phyloP scores from a whole-genome alignment of 1,139 yeast species.

The Taphrina deformans region DNA sequence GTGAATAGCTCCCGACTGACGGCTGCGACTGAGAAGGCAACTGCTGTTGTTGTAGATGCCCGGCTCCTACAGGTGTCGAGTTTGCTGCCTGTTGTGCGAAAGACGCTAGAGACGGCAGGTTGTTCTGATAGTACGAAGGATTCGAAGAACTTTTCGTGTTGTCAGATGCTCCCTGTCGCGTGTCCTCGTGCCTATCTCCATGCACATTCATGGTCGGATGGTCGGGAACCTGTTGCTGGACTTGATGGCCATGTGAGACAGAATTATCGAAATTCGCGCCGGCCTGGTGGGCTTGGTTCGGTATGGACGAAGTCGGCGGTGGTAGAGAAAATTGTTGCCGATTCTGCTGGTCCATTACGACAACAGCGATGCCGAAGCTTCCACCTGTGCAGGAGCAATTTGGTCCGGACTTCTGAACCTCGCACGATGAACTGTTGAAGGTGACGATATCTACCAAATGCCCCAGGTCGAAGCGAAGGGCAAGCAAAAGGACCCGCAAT shows the following conservation, averaged over 20 bases:
- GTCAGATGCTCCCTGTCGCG: not conserved
- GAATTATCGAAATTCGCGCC: constrained; percentile 1
- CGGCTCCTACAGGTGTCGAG: not conserved
- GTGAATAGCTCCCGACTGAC: not conserved
- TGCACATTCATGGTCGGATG: not conserved
- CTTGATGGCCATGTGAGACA: not conserved
- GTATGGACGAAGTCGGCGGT: constrained; percentile 8
- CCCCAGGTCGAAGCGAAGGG: constrained; percentile 8
- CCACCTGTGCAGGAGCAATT: not conserved
- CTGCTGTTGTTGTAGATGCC: constrained; percentile 8
- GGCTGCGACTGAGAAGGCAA: not conserved
- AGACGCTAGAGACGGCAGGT: constrained; percentile 11
- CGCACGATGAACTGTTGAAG: not conserved
- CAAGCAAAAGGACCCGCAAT: constrained; percentile 1
- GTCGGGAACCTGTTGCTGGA: not conserved
- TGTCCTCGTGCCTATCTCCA: constrained; percentile 2
- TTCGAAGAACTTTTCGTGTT: not conserved
- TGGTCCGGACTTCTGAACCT: not conserved
- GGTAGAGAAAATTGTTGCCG: constrained; percentile 11
- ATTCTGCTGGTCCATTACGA: constrained; percentile 20
- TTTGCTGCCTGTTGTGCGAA: constrained; percentile 2
- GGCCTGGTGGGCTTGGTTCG: not conserved
- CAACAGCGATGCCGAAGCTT: not conserved
- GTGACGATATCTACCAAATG: not conserved
- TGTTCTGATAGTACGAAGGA: not conserved